Evolutionary conservation across 148 eudicot species (phyloP).

Genomic region (Chenopodium suecicum): DNA sequence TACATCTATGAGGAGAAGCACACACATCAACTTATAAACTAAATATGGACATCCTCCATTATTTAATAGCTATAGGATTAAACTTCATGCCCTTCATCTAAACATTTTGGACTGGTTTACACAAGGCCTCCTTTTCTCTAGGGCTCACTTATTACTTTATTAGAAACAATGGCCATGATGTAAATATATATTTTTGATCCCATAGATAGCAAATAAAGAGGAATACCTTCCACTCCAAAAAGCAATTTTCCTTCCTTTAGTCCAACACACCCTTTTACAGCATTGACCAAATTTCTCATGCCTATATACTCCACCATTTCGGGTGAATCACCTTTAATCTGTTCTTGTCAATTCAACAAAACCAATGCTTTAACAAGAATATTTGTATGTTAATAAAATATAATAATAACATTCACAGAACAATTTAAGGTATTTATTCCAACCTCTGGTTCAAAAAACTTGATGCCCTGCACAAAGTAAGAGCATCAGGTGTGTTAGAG

Average conservation of each 20-base stretch:
- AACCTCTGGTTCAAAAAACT: conserved; percentile 99
- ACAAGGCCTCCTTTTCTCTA: background rate
- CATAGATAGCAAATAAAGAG: background rate
- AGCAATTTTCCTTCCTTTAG: conserved; percentile 65
- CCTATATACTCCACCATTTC: conserved; percentile 90
- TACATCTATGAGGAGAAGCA: background rate
- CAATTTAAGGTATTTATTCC: conserved; percentile 30
- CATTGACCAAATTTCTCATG: conserved; percentile 84
- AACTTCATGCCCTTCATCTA: background rate
- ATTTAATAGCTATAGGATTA: background rate
- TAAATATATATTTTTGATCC: background rate
- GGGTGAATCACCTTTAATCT: conserved; percentile 98
- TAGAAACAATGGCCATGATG: background rate
- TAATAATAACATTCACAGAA: conserved; percentile 13
- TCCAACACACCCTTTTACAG: conserved; percentile 61
- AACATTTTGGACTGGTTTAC: background rate
- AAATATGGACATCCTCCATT: background rate
- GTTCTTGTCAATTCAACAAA: conserved; percentile 34
- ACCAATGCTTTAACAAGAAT: conserved; percentile 17
- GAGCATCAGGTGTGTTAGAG: conserved; percentile 19
- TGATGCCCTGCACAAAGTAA: conserved; percentile 75
- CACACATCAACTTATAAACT: background rate
- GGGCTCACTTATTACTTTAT: background rate
- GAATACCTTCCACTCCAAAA: conserved; percentile 85
- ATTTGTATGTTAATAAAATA: background rate